Base-by-base conservation (phyloP, 2,329 filamentous ascomycete species). In the Penicillium sp. region DNA sequence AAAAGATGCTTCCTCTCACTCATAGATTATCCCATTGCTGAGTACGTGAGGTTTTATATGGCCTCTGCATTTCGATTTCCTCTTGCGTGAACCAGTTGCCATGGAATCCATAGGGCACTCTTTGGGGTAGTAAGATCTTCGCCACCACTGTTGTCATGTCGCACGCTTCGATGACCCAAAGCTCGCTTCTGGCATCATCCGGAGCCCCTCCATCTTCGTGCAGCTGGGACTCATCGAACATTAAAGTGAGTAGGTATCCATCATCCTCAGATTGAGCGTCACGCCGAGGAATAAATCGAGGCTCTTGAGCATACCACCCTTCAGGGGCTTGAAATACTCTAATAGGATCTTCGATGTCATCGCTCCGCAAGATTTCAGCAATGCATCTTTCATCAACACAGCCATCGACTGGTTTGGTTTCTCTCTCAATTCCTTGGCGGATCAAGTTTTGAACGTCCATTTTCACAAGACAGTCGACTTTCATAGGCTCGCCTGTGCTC, bases 161-260 rank as follows among this genome's bases (percentile, higher is more conserved):
- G 28, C 28, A 9, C 8, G 28, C 28, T 29, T 29, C 28, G 4
- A 29, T 29, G 7, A 29, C 89, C 86, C 86, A 90, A 0, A 89
- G 71, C 66, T 89, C 85, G 29, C 81, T 85, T 23, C 65, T 73
- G 0, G 82, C 75, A 1, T 69, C 67, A 0, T 74, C 67, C 67
- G 0, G 52, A 47, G 79, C 82, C 36, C 78, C 70, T 0, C 79
- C 82, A 1, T 69, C 64, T n/a, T 26, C 34, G 38, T 84, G 76
- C 0, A 88, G 72, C 63, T 89, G 85, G 1, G 76, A 8, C 28
- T 29, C 86, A 56, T 89, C 84, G 56, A 89, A 89, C 1, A 86
- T 85, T 58, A 87, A 89, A 42, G 83, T 85, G 4, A 89, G 71
- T 0, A 89, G 71, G 70, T 80, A 89, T 0, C 87, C 86, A 57